Evolutionary conservation across 345 rosid species (phyloP).

Genomic region (Linum lewisii): DNA sequence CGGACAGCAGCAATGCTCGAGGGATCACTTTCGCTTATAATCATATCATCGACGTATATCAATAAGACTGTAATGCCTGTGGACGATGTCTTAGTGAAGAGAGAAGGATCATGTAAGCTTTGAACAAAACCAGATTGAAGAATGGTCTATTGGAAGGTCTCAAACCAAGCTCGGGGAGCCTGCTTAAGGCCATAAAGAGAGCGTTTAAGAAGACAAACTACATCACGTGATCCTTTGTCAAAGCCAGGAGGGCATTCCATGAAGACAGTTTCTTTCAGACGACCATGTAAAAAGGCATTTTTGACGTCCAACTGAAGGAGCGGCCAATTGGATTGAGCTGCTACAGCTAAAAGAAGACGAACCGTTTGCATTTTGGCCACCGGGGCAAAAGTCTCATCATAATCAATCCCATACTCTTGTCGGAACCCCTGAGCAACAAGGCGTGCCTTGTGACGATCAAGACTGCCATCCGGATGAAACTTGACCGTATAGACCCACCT

Average conservation of each 20-base stretch:
- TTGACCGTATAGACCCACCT: background rate
- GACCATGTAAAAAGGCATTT: background rate
- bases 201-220: background rate
- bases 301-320: background rate
- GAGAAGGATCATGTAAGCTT: background rate
- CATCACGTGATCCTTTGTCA: background rate
- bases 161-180: background rate
- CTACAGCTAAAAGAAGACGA: background rate
- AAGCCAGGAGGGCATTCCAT: background rate
- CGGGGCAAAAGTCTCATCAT: background rate
- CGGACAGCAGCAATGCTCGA: background rate
- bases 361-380: background rate
- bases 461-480: background rate
- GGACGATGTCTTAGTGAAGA: too few relatives aligned
- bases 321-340: background rate
- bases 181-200: background rate
- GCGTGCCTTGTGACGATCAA: background rate
- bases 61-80: background rate
- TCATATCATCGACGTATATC: background rate
- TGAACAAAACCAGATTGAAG: background rate
- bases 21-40: background rate
- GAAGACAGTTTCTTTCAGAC: background rate
- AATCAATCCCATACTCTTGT: background rate
- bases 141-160: background rate
- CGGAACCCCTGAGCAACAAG: background rate